Percentiles rank a stretch among this genome's conserved stretches.
These are phyloP conservation scores for Prunus mira DNA, from an alignment of 306 rosid species.

Conservation along the genomic window DNA sequence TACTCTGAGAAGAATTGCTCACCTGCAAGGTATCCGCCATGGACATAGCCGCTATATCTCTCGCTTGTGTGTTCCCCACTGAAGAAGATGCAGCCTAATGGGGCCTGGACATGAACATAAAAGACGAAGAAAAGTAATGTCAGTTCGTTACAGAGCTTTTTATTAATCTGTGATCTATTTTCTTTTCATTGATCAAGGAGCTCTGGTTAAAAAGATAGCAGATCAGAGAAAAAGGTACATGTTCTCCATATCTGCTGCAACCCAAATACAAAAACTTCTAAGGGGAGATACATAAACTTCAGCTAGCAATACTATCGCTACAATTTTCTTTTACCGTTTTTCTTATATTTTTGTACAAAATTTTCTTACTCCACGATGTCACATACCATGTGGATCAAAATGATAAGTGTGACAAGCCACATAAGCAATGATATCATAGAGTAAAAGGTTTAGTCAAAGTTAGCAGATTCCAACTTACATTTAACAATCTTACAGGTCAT, in stretches of 20 bases:
- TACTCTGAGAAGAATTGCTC: not conserved
- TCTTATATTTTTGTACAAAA: not conserved
- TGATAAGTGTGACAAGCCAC: not conserved
- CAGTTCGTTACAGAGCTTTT: not conserved
- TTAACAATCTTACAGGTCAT: not conserved
- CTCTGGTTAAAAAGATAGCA: not conserved
- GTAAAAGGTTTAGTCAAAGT: not conserved
- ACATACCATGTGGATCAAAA: not conserved
- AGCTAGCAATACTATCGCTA: not conserved
- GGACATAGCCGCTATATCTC: conserved; percentile 84
- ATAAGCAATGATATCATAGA: not conserved
- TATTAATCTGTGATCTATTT: not conserved
- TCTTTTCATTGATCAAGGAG: not conserved
- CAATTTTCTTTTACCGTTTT: not conserved
- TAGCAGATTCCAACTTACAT: too few species aligned
- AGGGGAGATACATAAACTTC: not conserved
- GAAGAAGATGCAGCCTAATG: conserved; percentile 77
- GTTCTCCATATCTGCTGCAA: not conserved
- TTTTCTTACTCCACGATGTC: not conserved
- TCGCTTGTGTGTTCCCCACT: conserved; percentile 93
- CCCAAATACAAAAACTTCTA: not conserved
- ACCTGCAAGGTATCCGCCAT: conserved; percentile 90
- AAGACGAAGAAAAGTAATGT: not conserved
- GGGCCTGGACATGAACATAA: conserved; percentile 49
- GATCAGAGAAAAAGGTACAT: not conserved